phyloP scores from a whole-genome alignment of 2,329 filamentous ascomycete species.

The Zymoseptoria crescenta region DNA sequence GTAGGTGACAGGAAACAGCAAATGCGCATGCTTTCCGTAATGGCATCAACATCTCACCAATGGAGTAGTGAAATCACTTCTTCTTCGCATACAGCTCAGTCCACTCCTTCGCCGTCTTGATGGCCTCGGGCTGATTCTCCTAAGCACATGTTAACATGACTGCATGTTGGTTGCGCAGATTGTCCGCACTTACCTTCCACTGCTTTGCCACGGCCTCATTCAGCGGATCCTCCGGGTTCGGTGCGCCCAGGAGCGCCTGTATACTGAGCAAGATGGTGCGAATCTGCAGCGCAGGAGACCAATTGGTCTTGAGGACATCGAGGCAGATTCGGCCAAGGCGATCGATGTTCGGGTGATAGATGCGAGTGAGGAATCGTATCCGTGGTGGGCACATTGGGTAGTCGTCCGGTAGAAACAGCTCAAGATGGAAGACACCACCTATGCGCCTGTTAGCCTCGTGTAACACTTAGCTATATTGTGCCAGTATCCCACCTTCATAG shows the following conservation, averaged over 20 bases:
- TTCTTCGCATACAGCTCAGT: conserved; percentile 66
- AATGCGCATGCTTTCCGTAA: not conserved
- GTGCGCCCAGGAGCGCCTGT: conserved; percentile 88
- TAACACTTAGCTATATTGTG: not conserved
- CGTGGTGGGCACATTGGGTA: conserved; percentile 99
- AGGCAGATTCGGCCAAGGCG: conserved; percentile 94
- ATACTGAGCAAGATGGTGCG: conserved; percentile 98
- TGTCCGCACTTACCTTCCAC: not conserved
- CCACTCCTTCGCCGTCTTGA: conserved; percentile 88
- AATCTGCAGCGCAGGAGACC: conserved; percentile 96
- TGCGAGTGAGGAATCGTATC: conserved; percentile 97
- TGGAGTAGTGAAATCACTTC: not conserved
- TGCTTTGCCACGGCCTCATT: conserved; percentile 77
- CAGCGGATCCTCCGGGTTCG: conserved; percentile 96
- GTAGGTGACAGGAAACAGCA: not conserved
- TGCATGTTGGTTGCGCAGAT: not conserved
- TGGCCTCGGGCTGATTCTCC: conserved; percentile 86
- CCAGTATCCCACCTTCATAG: conserved; percentile 65
- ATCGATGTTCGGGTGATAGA: conserved; percentile 98
- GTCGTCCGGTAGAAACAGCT: conserved; percentile 95
- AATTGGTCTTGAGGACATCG: conserved; percentile 97
- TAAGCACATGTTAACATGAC: conserved; percentile 12
- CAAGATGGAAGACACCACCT: conserved; percentile 86
- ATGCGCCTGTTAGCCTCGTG: not conserved
- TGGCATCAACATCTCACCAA: not conserved